phyloP scores from a whole-genome alignment of 1,139 yeast genomes.

The Meyerozyma sp. region DNA sequence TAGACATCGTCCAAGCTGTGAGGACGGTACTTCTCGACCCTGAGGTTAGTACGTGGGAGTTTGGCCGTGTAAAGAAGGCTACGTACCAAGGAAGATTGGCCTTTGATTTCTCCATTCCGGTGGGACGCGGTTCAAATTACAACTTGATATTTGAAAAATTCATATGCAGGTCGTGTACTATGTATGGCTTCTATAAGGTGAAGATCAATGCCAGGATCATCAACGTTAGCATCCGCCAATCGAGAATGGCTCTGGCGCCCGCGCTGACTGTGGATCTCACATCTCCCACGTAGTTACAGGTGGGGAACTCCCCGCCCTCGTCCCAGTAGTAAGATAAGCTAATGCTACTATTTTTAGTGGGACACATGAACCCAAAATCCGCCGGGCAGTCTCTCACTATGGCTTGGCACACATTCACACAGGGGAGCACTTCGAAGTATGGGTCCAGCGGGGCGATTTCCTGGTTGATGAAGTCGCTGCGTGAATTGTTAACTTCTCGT shows the following conservation, averaged over 20 bases:
- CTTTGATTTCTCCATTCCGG: neutral
- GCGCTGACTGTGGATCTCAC: neutral
- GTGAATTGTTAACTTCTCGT: conserved; percentile 48
- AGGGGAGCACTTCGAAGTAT: conserved; percentile 82
- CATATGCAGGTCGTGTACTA: neutral
- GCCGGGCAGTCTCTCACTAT: conserved; percentile 85
- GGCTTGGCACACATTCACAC: conserved; percentile 72
- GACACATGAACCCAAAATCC: conserved; percentile 69
- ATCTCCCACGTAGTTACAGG: conserved; percentile 50
- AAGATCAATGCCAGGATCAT: neutral
- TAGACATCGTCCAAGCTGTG: conserved; percentile 74
- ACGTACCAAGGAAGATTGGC: conserved; percentile 3
- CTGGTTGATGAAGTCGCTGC: conserved; percentile 57
- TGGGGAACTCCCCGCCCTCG: conserved; percentile 22
- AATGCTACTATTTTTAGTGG: conserved; percentile 36
- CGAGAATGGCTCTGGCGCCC: neutral
- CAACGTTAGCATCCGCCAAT: neutral
- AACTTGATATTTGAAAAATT: neutral
- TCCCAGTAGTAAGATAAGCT: conserved; percentile 46
- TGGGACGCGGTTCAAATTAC: neutral
- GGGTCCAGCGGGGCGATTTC: conserved; percentile 51
- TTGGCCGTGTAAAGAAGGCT: too few species aligned
- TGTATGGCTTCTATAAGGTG: neutral
- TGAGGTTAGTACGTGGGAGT: conserved; percentile 8
- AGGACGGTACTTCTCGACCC: conserved; percentile 98